Evolutionary conservation across 140 eudicot species (phyloP).

Genomic region (Erigeron philadelphicus): DNA sequence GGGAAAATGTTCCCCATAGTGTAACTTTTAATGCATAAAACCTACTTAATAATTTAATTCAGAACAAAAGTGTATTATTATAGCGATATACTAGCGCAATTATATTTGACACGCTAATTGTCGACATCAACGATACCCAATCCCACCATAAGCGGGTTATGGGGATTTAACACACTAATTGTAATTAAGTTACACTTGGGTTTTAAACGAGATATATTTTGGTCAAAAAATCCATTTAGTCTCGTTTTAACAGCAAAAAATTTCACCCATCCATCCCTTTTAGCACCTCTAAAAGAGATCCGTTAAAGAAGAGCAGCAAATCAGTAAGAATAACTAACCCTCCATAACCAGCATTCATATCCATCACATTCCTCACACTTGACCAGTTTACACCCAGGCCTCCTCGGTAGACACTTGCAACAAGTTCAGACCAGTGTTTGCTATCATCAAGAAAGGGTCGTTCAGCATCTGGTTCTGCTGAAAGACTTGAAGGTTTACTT

Average conservation of each 20-base stretch:
- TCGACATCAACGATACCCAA: no score
- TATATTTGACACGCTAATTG: neutral
- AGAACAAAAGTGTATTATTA: neutral
- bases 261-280: neutral
- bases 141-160: no score
- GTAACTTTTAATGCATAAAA: neutral
- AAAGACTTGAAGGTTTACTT: slow-evolving; percentile 53
- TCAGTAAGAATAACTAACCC: slow-evolving; percentile 50
- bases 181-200: neutral
- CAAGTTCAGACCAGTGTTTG: slow-evolving; percentile 70
- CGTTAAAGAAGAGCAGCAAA: neutral
- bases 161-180: neutral
- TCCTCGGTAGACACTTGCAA: slow-evolving; percentile 56
- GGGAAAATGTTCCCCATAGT: neutral
- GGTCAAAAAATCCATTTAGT: neutral
- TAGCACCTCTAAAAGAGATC: neutral
- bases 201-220: neutral
- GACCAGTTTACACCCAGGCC: slow-evolving; percentile 71
- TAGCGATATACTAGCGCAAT: neutral
- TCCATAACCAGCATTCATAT: slow-evolving; percentile 96
- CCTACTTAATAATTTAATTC: neutral
- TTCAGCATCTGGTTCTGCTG: slow-evolving; percentile 44
- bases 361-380: slow-evolving; percentile 80
- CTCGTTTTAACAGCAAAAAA: neutral
- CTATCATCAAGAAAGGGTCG: slow-evolving; percentile 55